Evolutionary conservation across 257 asterid species (phyloP).

Genomic region (Solanum medicagineum): DNA sequence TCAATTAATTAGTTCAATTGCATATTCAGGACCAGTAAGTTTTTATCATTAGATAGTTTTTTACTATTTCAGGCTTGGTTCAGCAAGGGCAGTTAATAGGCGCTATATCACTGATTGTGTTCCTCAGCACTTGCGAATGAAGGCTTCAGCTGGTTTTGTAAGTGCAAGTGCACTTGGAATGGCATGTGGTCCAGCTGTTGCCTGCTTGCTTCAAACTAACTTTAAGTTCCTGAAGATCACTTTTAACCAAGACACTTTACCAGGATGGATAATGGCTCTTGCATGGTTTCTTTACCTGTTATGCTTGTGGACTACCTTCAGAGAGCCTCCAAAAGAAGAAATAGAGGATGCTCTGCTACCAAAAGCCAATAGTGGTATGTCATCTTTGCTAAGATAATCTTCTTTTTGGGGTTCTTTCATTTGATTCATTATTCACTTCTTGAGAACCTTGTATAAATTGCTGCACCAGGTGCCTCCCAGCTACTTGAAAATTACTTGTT

Average conservation of each 20-base stretch:
- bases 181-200: constrained; percentile 99
- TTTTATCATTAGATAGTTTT: not conserved
- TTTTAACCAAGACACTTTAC: constrained; percentile 73
- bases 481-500: not conserved
- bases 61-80: constrained; percentile 65
- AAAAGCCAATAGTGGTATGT: constrained; percentile 37
- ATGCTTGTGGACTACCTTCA: constrained; percentile 75
- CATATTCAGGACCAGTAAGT: not conserved
- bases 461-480: not conserved
- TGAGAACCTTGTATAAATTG: not conserved
- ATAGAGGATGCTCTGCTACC: constrained; percentile 20
- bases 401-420: not conserved
- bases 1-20: not conserved
- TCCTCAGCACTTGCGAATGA: constrained; percentile 82
- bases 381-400: not conserved
- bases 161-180: constrained; percentile 99
- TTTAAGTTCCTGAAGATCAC: constrained; percentile 60
- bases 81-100: constrained; percentile 93
- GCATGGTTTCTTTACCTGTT: constrained; percentile 65
- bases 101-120: constrained; percentile 96
- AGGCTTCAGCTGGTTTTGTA: constrained; percentile 96
- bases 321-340: constrained; percentile 61
- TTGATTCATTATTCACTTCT: not conserved
- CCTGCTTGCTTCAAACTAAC: constrained; percentile 70
- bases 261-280: constrained; percentile 95